Conservation (phyloP, 176 grass and related monocot genomes). For the Themeda triandra region DNA sequence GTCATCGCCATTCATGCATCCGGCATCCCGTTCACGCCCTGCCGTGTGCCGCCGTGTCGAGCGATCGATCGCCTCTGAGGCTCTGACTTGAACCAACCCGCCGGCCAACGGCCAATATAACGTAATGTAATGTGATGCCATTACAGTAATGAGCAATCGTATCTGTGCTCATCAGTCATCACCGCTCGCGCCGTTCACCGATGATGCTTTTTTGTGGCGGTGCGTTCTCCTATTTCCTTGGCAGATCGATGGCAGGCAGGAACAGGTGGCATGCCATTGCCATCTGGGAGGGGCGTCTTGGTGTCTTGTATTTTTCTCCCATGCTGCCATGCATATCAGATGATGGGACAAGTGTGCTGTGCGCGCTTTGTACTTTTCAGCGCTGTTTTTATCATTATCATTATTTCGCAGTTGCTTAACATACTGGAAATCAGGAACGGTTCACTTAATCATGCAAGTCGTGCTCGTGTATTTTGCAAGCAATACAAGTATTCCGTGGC, state of each 20-base stretch:
- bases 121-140: too few species aligned
- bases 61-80: not conserved
- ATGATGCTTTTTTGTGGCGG: not conserved
- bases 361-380: not conserved
- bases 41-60: slow-evolving; percentile 16
- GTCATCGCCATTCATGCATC: slow-evolving; percentile 51
- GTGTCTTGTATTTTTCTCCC: not conserved
- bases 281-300: too few species aligned
- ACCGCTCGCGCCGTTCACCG: not conserved
- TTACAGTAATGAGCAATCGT: too few species aligned
- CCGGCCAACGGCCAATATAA: not conserved
- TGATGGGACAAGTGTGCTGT: not conserved
- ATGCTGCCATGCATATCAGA: too few species aligned
- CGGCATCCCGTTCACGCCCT: not conserved
- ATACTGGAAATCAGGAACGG: slow-evolving; percentile 14
- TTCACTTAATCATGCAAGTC: slow-evolving; percentile 17
- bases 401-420: slow-evolving; percentile 15
- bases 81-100: not conserved
- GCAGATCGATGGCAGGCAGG: not conserved
- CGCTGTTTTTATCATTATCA: not conserved
- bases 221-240: not conserved
- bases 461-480: not conserved
- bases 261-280: not conserved
- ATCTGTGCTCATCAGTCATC: too few species aligned
- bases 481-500: not conserved